These are phyloP conservation scores for Pseudogymnoascus sp. DNA, from an alignment of 2,329 filamentous ascomycete genomes.

Conservation along the genomic window DNA sequence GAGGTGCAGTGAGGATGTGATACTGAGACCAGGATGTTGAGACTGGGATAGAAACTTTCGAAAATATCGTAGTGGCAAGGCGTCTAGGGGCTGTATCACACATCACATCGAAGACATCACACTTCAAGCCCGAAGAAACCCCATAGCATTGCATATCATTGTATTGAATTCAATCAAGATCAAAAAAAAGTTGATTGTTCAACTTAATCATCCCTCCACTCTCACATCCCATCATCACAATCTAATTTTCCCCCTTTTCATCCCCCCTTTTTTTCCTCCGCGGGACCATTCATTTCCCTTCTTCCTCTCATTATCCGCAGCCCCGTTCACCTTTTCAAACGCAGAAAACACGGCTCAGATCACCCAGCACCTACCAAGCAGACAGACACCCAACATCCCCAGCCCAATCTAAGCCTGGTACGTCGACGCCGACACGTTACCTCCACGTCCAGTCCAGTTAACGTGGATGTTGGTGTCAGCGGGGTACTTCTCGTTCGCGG, in stretches of 20 bases:
- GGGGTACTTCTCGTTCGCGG: constrained; percentile 69
- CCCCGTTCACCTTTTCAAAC: neutral
- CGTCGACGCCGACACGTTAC: constrained; percentile 92
- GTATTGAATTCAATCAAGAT: neutral
- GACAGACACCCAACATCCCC: neutral
- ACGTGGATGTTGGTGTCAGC: constrained; percentile 88
- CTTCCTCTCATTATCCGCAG: neutral
- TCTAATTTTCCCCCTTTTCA: neutral
- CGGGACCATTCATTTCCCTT: neutral
- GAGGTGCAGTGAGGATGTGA: too few relatives aligned
- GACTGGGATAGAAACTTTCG: too few relatives aligned
- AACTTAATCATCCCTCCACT: neutral
- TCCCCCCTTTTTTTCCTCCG: too few relatives aligned
- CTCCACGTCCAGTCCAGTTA: constrained; percentile 98
- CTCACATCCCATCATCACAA: neutral
- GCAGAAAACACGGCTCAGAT: neutral
- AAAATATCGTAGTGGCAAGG: too few relatives aligned
- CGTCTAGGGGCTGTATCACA: neutral
- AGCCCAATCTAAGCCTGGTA: constrained; percentile 72
- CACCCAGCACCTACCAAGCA: neutral
- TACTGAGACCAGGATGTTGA: too few relatives aligned
- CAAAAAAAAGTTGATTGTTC: neutral
- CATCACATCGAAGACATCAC: neutral
- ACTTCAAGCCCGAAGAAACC: neutral
- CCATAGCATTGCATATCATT: neutral